Percentiles rank a stretch among this genome's conserved stretches.
Evolutionary conservation across 1,284 basidiomycete genomes (phyloP).

Genomic region (Sporisorium sorghi): DNA sequence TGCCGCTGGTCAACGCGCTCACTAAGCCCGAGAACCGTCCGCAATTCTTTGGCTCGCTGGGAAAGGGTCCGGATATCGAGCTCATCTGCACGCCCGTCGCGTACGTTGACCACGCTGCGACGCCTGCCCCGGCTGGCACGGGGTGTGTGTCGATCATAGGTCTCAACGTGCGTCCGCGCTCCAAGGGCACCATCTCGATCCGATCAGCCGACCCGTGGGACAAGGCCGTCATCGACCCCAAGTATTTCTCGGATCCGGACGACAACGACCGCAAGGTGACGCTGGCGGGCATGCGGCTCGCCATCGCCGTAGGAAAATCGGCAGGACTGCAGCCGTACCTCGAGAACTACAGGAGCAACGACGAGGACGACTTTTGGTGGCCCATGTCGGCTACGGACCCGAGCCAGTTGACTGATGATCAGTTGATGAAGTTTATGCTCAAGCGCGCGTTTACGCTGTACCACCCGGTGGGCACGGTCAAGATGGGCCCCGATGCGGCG

Average conservation of each 20-base stretch:
- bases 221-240: slow-evolving; percentile 51
- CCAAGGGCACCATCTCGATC: slow-evolving; percentile 47
- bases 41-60: slow-evolving; percentile 56
- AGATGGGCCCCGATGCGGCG: slow-evolving; percentile 35
- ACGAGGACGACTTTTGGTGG: slow-evolving; percentile 50
- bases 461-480: slow-evolving; percentile 73
- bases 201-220: slow-evolving; percentile 45
- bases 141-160: slow-evolving; percentile 47
- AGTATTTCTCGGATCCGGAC: slow-evolving; percentile 49
- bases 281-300: slow-evolving; percentile 47
- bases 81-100: slow-evolving; percentile 50
- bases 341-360: slow-evolving; percentile 42
- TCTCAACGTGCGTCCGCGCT: slow-evolving; percentile 53
- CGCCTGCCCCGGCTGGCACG: slow-evolving; percentile 37
- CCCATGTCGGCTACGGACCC: slow-evolving; percentile 52
- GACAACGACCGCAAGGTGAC: slow-evolving; percentile 57
- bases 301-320: slow-evolving; percentile 39
- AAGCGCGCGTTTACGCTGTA: slow-evolving; percentile 75
- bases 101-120: slow-evolving; percentile 47
- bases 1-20: slow-evolving; percentile 54
- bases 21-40: slow-evolving; percentile 49
- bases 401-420: slow-evolving; percentile 53
- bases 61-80: slow-evolving; percentile 68
- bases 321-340: slow-evolving; percentile 43
- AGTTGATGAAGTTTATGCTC: slow-evolving; percentile 69